phyloP scores from a whole-genome alignment of 805 yeast species.

The Suhomyces kilbournensis region DNA sequence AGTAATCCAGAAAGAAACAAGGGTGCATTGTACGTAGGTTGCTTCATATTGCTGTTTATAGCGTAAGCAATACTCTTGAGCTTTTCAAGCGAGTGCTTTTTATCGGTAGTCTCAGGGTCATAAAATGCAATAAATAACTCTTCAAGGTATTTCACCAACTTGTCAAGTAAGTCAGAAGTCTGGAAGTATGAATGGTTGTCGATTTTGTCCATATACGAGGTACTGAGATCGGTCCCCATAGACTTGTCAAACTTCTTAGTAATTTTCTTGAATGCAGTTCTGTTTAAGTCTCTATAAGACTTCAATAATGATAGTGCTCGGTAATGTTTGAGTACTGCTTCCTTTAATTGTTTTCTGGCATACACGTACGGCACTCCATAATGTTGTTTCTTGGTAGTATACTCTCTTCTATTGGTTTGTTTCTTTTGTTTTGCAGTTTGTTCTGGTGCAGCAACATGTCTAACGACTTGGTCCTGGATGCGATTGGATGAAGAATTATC shows the following conservation, averaged over 20 bases:
- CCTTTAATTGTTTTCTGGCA: slow-evolving; percentile 66
- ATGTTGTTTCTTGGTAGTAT: slow-evolving; percentile 31
- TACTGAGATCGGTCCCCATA: slow-evolving; percentile 42
- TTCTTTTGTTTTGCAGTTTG: slow-evolving; percentile 18
- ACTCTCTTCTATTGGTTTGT: slow-evolving; percentile 46
- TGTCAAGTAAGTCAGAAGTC: slow-evolving; percentile 65
- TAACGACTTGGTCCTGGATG: background rate
- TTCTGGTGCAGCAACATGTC: background rate
- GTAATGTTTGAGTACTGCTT: slow-evolving; percentile 70
- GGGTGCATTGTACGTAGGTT: slow-evolving; percentile 34
- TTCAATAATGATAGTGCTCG: slow-evolving; percentile 66
- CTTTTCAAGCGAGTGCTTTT: slow-evolving; percentile 70
- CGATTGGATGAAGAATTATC: background rate
- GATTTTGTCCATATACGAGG: slow-evolving; percentile 54
- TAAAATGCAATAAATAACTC: slow-evolving; percentile 62
- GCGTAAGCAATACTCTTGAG: slow-evolving; percentile 47
- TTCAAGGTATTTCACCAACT: slow-evolving; percentile 59
- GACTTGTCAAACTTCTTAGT: slow-evolving; percentile 88
- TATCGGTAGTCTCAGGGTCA: slow-evolving; percentile 48
- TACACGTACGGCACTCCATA: slow-evolving; percentile 54
- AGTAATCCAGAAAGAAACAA: slow-evolving; percentile 64
- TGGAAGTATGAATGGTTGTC: slow-evolving; percentile 53
- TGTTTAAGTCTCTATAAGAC: slow-evolving; percentile 71
- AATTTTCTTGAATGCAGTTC: slow-evolving; percentile 86
- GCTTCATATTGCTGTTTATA: slow-evolving; percentile 27